These are phyloP conservation scores for Peronosclerospora sorghi DNA, from an alignment of 352 stramenopile species.

Conservation along the genomic window DNA sequence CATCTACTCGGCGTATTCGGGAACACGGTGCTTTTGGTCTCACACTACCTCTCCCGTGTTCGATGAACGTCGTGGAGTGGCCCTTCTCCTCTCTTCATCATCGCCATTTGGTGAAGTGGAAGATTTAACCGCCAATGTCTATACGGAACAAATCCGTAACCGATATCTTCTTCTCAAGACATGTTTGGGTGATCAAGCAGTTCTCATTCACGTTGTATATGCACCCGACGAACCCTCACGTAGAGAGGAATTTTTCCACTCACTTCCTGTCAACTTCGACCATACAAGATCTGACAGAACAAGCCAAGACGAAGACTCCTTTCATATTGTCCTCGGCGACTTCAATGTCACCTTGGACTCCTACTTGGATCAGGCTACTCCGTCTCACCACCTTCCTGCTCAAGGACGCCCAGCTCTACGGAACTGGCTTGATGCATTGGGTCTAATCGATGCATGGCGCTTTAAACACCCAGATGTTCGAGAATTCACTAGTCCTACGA, in stretches of 20 bases:
- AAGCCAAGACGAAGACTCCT: neutral
- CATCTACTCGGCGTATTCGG: constrained; percentile 6
- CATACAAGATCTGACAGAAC: neutral
- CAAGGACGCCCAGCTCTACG: neutral
- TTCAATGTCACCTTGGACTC: neutral
- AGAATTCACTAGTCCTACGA: constrained; percentile 3
- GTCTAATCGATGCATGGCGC: constrained; percentile 6
- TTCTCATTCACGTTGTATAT: constrained; percentile 8
- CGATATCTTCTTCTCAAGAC: constrained; percentile 10
- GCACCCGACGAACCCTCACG: constrained; percentile 1
- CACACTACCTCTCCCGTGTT: constrained; percentile 6
- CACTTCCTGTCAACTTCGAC: no score
- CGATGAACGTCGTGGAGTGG: constrained; percentile 3
- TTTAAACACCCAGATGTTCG: constrained; percentile 1
- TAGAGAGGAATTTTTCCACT: neutral
- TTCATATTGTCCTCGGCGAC: neutral
- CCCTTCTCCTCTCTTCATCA: constrained; percentile 3
- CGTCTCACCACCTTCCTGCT: neutral
- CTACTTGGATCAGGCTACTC: neutral
- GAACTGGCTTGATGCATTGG: constrained; percentile 4
- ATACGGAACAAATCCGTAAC: neutral
- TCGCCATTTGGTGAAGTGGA: constrained; percentile 3
- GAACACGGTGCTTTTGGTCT: constrained; percentile 8
- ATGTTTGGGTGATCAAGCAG: neutral
- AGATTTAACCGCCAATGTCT: constrained; percentile 3